Base-by-base conservation (phyloP, 805 yeast species). In the Isabelozyma rhagii region DNA sequence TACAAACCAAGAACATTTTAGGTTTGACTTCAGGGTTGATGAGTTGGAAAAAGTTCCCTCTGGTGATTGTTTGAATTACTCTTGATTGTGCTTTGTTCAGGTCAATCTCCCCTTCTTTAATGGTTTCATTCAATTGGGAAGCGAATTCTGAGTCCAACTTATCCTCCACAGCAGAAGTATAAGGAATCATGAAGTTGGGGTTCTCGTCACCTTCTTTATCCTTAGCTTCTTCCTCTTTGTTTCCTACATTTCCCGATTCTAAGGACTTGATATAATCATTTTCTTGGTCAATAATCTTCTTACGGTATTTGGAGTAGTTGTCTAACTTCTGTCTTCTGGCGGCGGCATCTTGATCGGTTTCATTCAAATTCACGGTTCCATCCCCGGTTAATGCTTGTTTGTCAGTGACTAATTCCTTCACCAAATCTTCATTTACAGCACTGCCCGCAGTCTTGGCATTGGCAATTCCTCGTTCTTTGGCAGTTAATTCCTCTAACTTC, bases 1-100 rank as follows among this genome's bases (percentile, higher is more conserved):
- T 80, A 60, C 94, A 89, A 17, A 90, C 78, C 44, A 91, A 68
- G 64, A 84, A 89, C 61, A 88, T 80, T 56, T 82, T 82, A 40
- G 79, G 79, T 51, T 74, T 74, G 45, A 69, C 62, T 49, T 64
- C 64, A 14, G 77, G 76, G 55, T 71, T 71, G 39, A 74, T 69
- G 28, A 80, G 64, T 52, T 78, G 78, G 59, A 83, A 84, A 57
- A 83, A 83, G 53, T 78, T 75, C 2, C 92, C 92, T 53, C 91
- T 71, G 2, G 89, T 84, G 39, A 87, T 76, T 5, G 89, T 85
- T 54, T 87, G 80, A 14, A 86, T 74, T n/a, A 82, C 85, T 47
- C 91, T 71, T 41, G 83, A 79, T 46, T 79, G 79, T 8, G 69
- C 67, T 27, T 65, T 66, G 56, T 81, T 81, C 14, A 82, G 69